Base-by-base conservation (phyloP, 1,139 yeast genomes). In the Hansenula sp. region DNA sequence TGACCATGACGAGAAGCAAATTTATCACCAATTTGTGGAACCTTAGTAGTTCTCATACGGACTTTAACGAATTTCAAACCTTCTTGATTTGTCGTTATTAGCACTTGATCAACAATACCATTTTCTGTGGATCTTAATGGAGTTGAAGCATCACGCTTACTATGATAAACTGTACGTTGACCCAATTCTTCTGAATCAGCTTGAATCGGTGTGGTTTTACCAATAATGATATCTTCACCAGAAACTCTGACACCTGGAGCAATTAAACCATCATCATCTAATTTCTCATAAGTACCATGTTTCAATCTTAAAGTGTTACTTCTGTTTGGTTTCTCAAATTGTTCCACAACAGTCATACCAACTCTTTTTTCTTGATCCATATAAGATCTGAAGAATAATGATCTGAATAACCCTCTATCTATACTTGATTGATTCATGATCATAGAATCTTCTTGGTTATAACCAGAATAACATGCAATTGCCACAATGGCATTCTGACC, bases 1-100 rank as follows among this genome's bases (percentile, higher is more conserved):
- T 94, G 99, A 65, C 99, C 99, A 73, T 92, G 98, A 71, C 98
- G 87, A 34, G 97, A 90, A 5, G 98, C 97, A 68, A 92, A 92
- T 68, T 92, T 92, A 68, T 92, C 99, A 66, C 99, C 99, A 66
- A 94, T 92, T 68, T 92, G 99, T 12, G 99, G 99, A 40, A 90
- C 76, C 67, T 92, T 92, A 6, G 99, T 92, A 1, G 98, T 90
- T 77, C 99, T 85, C 89, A 94, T 94, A 68, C 99, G 81, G 34
- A 92, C 98, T 68, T 92, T 92, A 43, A 92, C 97, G 57, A 94
- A 94, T 60, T 90, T 86, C 62, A 95, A 79, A 50, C 98, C 98
- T 65, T 92, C 99, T 59, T 95, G 97, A 66, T 92, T 92, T 12
- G 98, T 94, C 11, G 99, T 92, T 54, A 92, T 75, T 58, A 94